Evolutionary conservation across 148 eudicot genomes (phyloP).

Genomic region (Vaccinium corymbosum): DNA sequence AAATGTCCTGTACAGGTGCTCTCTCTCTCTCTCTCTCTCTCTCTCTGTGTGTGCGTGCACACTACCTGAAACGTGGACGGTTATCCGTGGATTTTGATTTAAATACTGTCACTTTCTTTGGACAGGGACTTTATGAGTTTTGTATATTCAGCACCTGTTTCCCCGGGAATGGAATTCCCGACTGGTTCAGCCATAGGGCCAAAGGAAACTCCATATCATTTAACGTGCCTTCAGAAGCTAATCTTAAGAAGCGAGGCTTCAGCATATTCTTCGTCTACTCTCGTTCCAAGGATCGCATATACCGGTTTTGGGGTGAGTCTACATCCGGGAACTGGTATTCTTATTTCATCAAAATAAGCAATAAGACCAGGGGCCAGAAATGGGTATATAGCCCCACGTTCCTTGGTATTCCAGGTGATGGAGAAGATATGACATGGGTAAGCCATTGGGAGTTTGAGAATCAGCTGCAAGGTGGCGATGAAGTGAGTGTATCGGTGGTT

Average conservation of each 20-base stretch:
- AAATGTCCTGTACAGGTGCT: conserved; percentile 14
- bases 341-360: neutral
- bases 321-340: neutral
- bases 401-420: neutral
- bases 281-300: conserved; percentile 2
- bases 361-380: conserved; percentile 4
- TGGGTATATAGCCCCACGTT: conserved; percentile 14
- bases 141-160: conserved; percentile 17
- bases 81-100: neutral
- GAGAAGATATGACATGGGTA: conserved; percentile 11
- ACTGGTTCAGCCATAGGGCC: neutral
- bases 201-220: neutral
- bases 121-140: conserved; percentile 18
- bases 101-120: neutral
- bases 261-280: neutral
- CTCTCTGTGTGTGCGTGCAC: neutral
- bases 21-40: conserved; percentile 12
- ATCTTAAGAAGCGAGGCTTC: conserved; percentile 8
- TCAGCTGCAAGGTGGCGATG: conserved; percentile 16
- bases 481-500: conserved; percentile 2
- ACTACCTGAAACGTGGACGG: neutral
- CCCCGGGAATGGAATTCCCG: conserved; percentile 1
- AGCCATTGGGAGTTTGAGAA: conserved; percentile 9
- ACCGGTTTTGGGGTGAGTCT: neutral
- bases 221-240: neutral